Base-by-base conservation (phyloP, 345 rosid species). In the Ailanthus altissimus region DNA sequence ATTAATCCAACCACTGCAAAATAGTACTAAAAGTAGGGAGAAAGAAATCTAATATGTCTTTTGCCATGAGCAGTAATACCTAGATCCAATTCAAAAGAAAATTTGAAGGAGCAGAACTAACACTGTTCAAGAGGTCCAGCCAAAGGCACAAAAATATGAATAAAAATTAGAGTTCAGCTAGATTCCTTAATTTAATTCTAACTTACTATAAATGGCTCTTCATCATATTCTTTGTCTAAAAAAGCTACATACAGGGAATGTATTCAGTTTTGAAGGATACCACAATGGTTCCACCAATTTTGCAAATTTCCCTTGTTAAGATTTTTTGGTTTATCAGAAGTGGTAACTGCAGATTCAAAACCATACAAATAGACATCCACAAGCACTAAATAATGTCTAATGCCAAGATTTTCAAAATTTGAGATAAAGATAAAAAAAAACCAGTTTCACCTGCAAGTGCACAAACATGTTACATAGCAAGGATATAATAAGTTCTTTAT, bases 391-490 rank as follows among this genome's bases (percentile, higher is more conserved):
- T 21, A 69, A 49, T 36, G 15, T 57, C 23, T 10, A 64, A 53
- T 38, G 50, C 20, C 13, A 21, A 10, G 20, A n/a, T 75, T 70
- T 16, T 11, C 8, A 72, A 67, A 59, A 58, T 28, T 46, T 50
- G 59, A 25, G 40, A 58, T 20, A 51, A 56, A 43, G 67, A 49
- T 62, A 77, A 8, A 32, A 1, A n/a, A 51, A 64, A 56, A 77
- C 32, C n/a, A 47, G 70, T 79, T 36, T 49, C n/a, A 92, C 99
- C 94, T 95, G 99, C 82, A 93, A 76, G 78, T 90, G 93, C 67
- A 89, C 86, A 88, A 95, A 95, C 74, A 91, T 86, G 81, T 90
- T 95, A 98, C 99, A 95, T 45, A 93, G 88, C 87, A 95, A 84
- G 64, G 93, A 89, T 76, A 95, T 61, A 62, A 87, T 90, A 77